Percentiles rank a stretch among this genome's conserved stretches.
Evolutionary conservation across 176 grass and related monocot genomes (phyloP).

Genomic region (Themeda triandra): DNA sequence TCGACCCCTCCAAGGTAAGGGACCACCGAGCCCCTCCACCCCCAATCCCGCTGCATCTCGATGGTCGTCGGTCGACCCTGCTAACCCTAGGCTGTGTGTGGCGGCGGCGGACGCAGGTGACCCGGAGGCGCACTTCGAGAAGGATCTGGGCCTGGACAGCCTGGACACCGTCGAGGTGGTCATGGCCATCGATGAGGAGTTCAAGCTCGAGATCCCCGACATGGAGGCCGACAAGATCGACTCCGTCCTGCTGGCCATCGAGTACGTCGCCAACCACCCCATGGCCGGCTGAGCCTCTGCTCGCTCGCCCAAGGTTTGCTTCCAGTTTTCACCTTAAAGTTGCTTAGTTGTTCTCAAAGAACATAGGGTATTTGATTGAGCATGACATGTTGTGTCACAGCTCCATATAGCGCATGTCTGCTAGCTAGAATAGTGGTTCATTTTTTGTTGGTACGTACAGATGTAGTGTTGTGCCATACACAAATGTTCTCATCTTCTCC

Average conservation of each 20-base stretch:
- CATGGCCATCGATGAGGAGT: slow-evolving; percentile 85
- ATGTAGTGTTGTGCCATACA: too few species aligned
- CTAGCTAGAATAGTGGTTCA: too few species aligned
- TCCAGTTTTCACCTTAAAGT: too few species aligned
- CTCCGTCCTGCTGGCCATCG: slow-evolving; percentile 64
- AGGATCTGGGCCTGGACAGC: slow-evolving; percentile 79
- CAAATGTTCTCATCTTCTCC: too few species aligned
- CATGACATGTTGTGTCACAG: too few species aligned
- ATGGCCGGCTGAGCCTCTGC: slow-evolving; percentile 45
- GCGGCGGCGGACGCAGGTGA: slow-evolving; percentile 48
- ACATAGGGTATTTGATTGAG: too few species aligned
- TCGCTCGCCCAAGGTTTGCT: neutral
- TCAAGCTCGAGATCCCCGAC: slow-evolving; percentile 87
- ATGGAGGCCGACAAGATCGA: slow-evolving; percentile 67
- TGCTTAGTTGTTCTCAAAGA: too few species aligned
- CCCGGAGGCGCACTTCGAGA: slow-evolving; percentile 64
- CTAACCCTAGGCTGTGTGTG: slow-evolving; percentile 43
- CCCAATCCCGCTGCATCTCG: neutral
- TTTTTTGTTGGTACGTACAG: too few species aligned
- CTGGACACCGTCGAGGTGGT: slow-evolving; percentile 78
- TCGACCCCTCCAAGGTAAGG: slow-evolving; percentile 82
- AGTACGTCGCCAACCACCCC: slow-evolving; percentile 72
- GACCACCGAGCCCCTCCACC: neutral
- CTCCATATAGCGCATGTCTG: too few species aligned
- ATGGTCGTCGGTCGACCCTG: too few species aligned